phyloP scores from a whole-genome alignment of 352 stramenopile species.

The Phytophthora kernoviae region DNA sequence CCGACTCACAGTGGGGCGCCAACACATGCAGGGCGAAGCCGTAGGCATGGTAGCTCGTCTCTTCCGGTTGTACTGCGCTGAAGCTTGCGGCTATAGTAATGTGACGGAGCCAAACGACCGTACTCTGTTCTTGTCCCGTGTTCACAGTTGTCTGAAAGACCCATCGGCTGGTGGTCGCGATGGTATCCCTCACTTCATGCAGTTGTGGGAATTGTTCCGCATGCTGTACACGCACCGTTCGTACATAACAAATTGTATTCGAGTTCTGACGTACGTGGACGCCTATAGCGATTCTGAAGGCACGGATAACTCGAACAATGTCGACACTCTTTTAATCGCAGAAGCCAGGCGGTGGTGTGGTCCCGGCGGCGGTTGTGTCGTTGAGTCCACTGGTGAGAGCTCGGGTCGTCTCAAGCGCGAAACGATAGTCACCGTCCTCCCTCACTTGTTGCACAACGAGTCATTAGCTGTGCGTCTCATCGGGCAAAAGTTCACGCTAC shows the following conservation, averaged over 20 bases:
- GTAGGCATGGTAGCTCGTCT: slow-evolving; percentile 14
- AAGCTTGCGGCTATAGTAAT: slow-evolving; percentile 10
- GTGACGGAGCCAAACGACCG: slow-evolving; percentile 8
- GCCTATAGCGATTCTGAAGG: not conserved
- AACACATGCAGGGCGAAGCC: slow-evolving; percentile 9
- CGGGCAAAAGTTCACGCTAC: slow-evolving; percentile 9
- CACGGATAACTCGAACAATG: not conserved
- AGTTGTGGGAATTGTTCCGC: slow-evolving; percentile 40
- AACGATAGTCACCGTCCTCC: slow-evolving; percentile 8
- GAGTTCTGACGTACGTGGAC: slow-evolving; percentile 11
- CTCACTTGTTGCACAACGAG: slow-evolving; percentile 7
- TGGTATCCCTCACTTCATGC: slow-evolving; percentile 28
- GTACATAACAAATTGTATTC: slow-evolving; percentile 17
- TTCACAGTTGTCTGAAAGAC: slow-evolving; percentile 9
- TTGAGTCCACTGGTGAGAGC: slow-evolving; percentile 18
- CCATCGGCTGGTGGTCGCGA: slow-evolving; percentile 3
- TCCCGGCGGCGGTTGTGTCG: slow-evolving; percentile 12
- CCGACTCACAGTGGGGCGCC: slow-evolving; percentile 4
- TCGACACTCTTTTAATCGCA: slow-evolving; percentile 1
- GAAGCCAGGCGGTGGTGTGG: slow-evolving; percentile 1
- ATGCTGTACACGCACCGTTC: slow-evolving; percentile 26
- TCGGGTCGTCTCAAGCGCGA: slow-evolving; percentile 13
- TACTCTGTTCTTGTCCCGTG: slow-evolving; percentile 17
- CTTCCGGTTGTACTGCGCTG: slow-evolving; percentile 24
- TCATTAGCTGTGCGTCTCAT: slow-evolving; percentile 6